These are phyloP conservation scores for Pseudocercospora macadamiae DNA, from an alignment of 2,329 filamentous ascomycete species.

Conservation along the genomic window DNA sequence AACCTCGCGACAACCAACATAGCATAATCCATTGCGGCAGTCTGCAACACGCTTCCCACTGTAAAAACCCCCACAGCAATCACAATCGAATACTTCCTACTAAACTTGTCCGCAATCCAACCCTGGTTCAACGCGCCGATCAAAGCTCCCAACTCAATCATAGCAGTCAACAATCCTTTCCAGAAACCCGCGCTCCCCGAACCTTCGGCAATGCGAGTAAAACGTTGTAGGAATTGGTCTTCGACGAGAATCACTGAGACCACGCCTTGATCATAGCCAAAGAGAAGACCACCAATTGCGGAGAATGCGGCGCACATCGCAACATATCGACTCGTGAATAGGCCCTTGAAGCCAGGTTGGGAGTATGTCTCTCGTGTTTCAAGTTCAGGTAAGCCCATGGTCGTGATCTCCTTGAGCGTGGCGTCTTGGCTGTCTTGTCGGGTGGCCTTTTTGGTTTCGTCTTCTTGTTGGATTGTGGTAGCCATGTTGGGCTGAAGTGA, in stretches of 20 bases:
- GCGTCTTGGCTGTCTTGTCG: slow-evolving; percentile 8
- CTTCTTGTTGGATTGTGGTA: slow-evolving; percentile 5
- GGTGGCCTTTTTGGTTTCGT: slow-evolving; percentile 4
- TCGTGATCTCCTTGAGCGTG: neutral
- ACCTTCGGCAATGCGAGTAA: slow-evolving; percentile 38
- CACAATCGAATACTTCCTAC: slow-evolving; percentile 48
- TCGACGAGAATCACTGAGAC: slow-evolving; percentile 49
- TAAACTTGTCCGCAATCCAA: slow-evolving; percentile 47
- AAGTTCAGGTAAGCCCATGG: neutral
- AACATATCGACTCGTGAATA: slow-evolving; percentile 55
- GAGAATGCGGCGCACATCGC: slow-evolving; percentile 55
- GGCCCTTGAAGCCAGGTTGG: slow-evolving; percentile 44
- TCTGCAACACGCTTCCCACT: slow-evolving; percentile 49
- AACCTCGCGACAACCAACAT: slow-evolving; percentile 39
- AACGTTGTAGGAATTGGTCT: slow-evolving; percentile 47
- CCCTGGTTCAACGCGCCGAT: slow-evolving; percentile 38
- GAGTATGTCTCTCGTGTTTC: slow-evolving; percentile 32
- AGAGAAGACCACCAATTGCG: slow-evolving; percentile 47
- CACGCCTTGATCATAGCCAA: slow-evolving; percentile 47
- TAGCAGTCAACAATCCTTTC: slow-evolving; percentile 57
- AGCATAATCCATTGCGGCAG: slow-evolving; percentile 33
- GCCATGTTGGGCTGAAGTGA: no score
- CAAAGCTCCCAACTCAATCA: slow-evolving; percentile 48
- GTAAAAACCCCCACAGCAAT: slow-evolving; percentile 47
- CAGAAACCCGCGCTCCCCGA: slow-evolving; percentile 65